phyloP scores from a whole-genome alignment of 2,329 filamentous ascomycete genomes.

The Xylariaceae sp. region DNA sequence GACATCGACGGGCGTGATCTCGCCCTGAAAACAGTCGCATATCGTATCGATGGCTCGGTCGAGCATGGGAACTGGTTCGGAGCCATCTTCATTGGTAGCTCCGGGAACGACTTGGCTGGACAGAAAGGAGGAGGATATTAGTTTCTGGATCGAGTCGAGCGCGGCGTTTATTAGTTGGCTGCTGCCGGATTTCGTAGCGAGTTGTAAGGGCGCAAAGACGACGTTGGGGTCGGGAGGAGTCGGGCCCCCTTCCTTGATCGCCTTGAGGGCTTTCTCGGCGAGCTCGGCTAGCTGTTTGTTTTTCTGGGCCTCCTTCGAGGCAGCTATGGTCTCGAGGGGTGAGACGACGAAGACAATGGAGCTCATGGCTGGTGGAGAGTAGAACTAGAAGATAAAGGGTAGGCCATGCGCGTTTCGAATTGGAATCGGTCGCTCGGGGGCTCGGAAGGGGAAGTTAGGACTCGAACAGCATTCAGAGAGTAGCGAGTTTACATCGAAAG shows the following conservation, averaged over 20 bases:
- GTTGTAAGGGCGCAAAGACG: conserved; percentile 82
- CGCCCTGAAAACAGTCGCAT: conserved; percentile 97
- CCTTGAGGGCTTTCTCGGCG: conserved; percentile 72
- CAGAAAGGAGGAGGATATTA: conserved; percentile 98
- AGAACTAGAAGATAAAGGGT: conserved; percentile 11
- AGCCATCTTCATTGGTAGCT: conserved; percentile 40
- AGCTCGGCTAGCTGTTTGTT: conserved; percentile 79
- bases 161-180: conserved; percentile 82
- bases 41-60: conserved; percentile 98
- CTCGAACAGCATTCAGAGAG: conserved; percentile 10
- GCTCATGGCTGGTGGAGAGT: conserved; percentile 62
- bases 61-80: conserved; percentile 67
- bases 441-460: conserved; percentile 4
- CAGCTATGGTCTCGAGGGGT: conserved; percentile 84
- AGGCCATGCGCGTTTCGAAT: conserved; percentile 26
- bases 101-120: conserved; percentile 57
- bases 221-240: conserved; percentile 80
- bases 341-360: conserved; percentile 95
- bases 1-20: conserved; percentile 84
- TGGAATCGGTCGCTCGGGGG: conserved; percentile 12
- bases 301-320: conserved; percentile 84
- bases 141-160: conserved; percentile 95
- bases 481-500: background rate
- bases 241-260: conserved; percentile 79
- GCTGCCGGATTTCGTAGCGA: conserved; percentile 82